Evolutionary conservation across 2,329 filamentous ascomycete species (phyloP).

Genomic region (Neospermospora avenae): DNA sequence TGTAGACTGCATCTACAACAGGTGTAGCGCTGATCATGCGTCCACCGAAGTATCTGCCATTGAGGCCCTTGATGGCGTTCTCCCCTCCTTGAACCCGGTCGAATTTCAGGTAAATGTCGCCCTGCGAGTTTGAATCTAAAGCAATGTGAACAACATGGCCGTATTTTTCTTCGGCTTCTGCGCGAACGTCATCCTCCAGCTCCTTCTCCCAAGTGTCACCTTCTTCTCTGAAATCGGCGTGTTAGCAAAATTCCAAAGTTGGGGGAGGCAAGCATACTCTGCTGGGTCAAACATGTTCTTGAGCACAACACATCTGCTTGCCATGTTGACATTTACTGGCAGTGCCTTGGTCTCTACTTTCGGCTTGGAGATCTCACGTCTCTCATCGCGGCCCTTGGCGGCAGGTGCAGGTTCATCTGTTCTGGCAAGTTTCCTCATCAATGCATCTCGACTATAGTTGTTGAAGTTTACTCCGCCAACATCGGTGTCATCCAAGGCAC

Average conservation of each 20-base stretch:
- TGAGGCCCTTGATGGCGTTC: slow-evolving; percentile 96
- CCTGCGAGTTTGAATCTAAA: slow-evolving; percentile 87
- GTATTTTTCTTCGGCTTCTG: slow-evolving; percentile 93
- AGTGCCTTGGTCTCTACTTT: slow-evolving; percentile 76
- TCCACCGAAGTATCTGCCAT: slow-evolving; percentile 93
- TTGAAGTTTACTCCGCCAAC: slow-evolving; percentile 99
- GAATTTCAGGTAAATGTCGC: slow-evolving; percentile 98
- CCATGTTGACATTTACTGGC: slow-evolving; percentile 84
- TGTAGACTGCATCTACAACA: slow-evolving; percentile 98
- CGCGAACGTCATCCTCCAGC: slow-evolving; percentile 87
- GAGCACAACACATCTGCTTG: slow-evolving; percentile 88
- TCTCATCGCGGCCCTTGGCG: slow-evolving; percentile 52
- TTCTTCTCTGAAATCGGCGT: slow-evolving; percentile 62
- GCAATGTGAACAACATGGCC: slow-evolving; percentile 97
- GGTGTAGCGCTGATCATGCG: slow-evolving; percentile 90
- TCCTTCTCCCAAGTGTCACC: slow-evolving; percentile 89
- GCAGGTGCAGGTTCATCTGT: slow-evolving; percentile 75
- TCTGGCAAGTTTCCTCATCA: slow-evolving; percentile 98
- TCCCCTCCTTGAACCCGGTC: slow-evolving; percentile 92
- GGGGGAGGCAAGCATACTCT: slow-evolving; percentile 61
- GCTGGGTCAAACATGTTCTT: slow-evolving; percentile 93
- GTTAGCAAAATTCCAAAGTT: slow-evolving; percentile 35
- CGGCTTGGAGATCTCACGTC: slow-evolving; percentile 71
- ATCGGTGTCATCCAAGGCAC: slow-evolving; percentile 94
- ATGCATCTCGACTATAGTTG: slow-evolving; percentile 96